A percentile compares a stretch with the other conserved stretches of the same genome.
These are phyloP conservation scores for Pythium biforme DNA, from an alignment of 352 stramenopile genomes.

Conservation along the genomic window DNA sequence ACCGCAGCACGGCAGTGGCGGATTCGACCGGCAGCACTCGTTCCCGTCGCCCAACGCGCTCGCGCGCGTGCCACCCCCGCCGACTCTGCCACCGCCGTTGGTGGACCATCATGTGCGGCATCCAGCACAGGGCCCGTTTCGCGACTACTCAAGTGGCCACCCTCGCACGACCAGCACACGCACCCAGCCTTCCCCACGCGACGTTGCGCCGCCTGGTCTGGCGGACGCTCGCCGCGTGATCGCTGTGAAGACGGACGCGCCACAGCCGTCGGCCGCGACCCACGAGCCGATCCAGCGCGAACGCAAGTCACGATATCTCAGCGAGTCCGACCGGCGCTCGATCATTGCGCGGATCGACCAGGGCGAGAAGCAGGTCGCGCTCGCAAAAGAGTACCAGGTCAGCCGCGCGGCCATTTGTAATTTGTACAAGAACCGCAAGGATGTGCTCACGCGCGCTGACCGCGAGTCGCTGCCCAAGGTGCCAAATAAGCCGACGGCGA, in stretches of 20 bases:
- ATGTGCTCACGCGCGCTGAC: constrained; percentile 23
- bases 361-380: constrained; percentile 30
- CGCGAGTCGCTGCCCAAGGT: constrained; percentile 18
- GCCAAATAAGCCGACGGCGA: constrained; percentile 3
- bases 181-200: not conserved
- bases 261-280: not conserved
- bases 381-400: constrained; percentile 34
- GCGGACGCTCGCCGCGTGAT: not conserved
- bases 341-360: constrained; percentile 32
- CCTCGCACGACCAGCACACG: not conserved
- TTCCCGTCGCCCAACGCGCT: not conserved
- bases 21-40: constrained; percentile 5
- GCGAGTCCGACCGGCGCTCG: constrained; percentile 36
- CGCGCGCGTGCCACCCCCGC: not conserved
- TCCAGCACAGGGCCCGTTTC: not conserved
- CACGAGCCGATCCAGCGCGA: constrained; percentile 26
- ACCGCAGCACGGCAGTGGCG: not conserved
- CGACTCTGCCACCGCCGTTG: not conserved
- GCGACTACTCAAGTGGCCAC: not conserved
- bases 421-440: constrained; percentile 34
- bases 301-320: constrained; percentile 47
- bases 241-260: constrained; percentile 7
- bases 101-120: not conserved
- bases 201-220: too few relatives aligned
- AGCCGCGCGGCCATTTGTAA: constrained; percentile 35